Evolutionary conservation across 2,329 filamentous ascomycete genomes (phyloP), one percentile per base, ranked within the genome.

Genomic region (Aphanocladium album): DNA sequence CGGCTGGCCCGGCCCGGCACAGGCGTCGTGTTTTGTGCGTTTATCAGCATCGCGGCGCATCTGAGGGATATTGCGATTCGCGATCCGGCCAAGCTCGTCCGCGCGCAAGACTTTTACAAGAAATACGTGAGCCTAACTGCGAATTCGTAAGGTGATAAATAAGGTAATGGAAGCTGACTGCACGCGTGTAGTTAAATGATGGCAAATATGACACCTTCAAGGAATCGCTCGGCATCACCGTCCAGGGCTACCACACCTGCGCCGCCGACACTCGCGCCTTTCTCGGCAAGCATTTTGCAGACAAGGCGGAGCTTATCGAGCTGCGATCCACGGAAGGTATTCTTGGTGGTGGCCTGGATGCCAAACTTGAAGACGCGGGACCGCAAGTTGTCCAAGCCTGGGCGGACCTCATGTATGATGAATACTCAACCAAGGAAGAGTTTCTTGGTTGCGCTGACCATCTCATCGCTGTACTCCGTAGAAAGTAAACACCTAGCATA

Each of bases 251-350:
- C 19, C 61, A 62, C 35, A 61, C 61, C 2, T 50, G 41, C 33
- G 58, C 54, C 11, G 50, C 46, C 14, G 47, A 61, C 30, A 45
- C 60, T 2, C 50, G 58, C 17, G 47, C 35, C 19, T 62, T 62
- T 25, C 56, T 62, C 21, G 4, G 37, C 14, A 25, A 33, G 23
- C 59, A 63, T 43, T 62, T 64, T 56, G 43, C 61, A 4, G 52
- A 35, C 21, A 50, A 60, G 39, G 33, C 47, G 6, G 62, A 62
- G n/a, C 56, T 64, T 9, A 30, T 62, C 17, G 53, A 63, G 14
- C 14, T 64, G 25, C 61, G 63, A 2, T 60, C 63, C 14, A 49
- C 61, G 3, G 61, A 64, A 23, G 61, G 63, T 6, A 63, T 64
- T 11, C 53, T 64, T 0, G 63, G 63, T 8, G 63, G 63, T 19